These are phyloP conservation scores for Extremus antarcticus DNA, from an alignment of 495 filamentous ascomycete species.

Conservation along the genomic window DNA sequence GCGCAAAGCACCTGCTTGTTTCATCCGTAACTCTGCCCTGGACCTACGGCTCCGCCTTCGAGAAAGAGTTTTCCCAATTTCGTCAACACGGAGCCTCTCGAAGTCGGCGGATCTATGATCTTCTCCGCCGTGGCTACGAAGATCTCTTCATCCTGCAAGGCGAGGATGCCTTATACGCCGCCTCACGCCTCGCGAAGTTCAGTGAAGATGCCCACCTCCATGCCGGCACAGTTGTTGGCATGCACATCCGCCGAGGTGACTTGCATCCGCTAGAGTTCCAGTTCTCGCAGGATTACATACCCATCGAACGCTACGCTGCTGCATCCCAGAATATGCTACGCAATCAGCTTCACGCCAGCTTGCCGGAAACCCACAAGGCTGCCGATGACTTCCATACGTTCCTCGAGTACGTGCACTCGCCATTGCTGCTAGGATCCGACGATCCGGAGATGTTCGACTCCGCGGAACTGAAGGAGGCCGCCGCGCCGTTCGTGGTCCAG, in stretches of 20 bases:
- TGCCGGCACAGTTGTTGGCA: constrained; percentile 43
- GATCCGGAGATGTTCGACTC: constrained; percentile 55
- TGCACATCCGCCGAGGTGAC: constrained; percentile 68
- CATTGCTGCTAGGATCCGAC: constrained; percentile 54
- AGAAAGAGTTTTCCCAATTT: constrained; percentile 37
- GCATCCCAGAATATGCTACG: constrained; percentile 26
- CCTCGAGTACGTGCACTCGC: constrained; percentile 17
- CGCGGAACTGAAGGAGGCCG: constrained; percentile 37
- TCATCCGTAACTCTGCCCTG: constrained; percentile 48
- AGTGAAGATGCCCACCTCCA: constrained; percentile 26
- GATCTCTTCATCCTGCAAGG: constrained; percentile 49
- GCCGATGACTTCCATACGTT: constrained; percentile 24
- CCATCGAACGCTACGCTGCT: constrained; percentile 48
- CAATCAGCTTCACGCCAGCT: not conserved
- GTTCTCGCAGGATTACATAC: constrained; percentile 57
- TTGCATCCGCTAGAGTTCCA: constrained; percentile 54
- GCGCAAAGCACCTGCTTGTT: constrained; percentile 56
- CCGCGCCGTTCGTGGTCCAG: constrained; percentile 10
- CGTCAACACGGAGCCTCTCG: constrained; percentile 37
- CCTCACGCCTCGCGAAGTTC: constrained; percentile 38
- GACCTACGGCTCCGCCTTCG: constrained; percentile 48
- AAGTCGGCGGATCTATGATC: constrained; percentile 45
- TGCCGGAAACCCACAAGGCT: not conserved
- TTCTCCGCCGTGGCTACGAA: constrained; percentile 53
- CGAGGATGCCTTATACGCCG: constrained; percentile 48